These are phyloP conservation scores for Colletotrichum lini DNA, from an alignment of 2,329 filamentous ascomycete species.

Conservation along the genomic window DNA sequence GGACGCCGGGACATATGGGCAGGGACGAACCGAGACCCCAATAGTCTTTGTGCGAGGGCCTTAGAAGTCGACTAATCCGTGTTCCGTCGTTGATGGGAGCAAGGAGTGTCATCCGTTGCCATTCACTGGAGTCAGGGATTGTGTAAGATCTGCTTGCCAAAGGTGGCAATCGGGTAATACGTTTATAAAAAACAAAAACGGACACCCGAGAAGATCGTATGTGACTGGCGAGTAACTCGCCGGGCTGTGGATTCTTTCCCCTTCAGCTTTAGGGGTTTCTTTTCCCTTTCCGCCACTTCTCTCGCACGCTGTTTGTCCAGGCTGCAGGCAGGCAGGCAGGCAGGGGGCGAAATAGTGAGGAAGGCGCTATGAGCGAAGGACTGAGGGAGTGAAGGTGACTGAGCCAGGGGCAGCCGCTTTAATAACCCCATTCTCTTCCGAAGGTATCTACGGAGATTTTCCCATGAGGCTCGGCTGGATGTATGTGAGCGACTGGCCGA, in stretches of 20 bases:
- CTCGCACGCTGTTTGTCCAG: conserved; percentile 15
- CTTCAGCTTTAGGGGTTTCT: conserved; percentile 14
- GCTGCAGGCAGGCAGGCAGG: conserved; percentile 25
- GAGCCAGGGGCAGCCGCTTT: not conserved
- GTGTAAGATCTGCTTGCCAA: not conserved
- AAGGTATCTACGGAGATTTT: no score
- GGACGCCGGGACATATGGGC: not conserved
- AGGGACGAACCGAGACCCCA: not conserved
- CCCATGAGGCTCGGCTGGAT: not conserved
- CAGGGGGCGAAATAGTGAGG: not conserved
- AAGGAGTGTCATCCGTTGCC: not conserved
- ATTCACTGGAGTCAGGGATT: not conserved
- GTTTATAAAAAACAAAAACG: not conserved
- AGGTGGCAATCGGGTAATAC: conserved; percentile 24
- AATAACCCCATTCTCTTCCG: not conserved
- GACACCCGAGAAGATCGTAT: not conserved
- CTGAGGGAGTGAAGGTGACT: no score
- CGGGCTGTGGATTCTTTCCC: conserved; percentile 13
- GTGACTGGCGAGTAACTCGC: conserved; percentile 2
- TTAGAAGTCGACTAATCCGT: not conserved
- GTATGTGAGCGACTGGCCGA: not conserved
- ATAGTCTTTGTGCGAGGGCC: not conserved
- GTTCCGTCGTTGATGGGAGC: conserved; percentile 1
- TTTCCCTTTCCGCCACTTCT: conserved; percentile 27
- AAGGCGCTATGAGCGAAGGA: not conserved